Evolutionary conservation across 192 early-diverging fungal species (phyloP).

Genomic region (Rhizoclosmatium globosum): DNA sequence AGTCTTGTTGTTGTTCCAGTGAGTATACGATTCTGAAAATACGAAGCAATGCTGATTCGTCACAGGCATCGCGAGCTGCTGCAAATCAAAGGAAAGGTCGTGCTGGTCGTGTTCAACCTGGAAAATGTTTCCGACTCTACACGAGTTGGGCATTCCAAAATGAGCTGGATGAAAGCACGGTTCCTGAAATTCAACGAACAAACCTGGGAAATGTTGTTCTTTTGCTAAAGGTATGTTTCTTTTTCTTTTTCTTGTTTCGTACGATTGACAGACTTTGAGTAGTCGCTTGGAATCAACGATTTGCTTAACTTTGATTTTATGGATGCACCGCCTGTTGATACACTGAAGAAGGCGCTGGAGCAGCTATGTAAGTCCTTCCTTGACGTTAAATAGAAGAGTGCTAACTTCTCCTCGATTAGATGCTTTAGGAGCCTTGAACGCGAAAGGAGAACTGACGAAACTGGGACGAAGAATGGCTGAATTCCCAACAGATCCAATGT

Average conservation of each 20-base stretch:
- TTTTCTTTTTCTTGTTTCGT: constrained; percentile 2
- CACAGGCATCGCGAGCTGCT: constrained; percentile 82
- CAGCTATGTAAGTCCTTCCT: constrained; percentile 69
- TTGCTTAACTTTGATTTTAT: constrained; percentile 96
- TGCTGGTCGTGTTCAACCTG: constrained; percentile 95
- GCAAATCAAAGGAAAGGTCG: constrained; percentile 96
- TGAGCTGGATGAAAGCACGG: constrained; percentile 94
- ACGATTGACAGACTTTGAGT: neutral
- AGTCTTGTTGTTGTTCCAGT: constrained; percentile 92
- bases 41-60: neutral
- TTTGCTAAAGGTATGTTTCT: constrained; percentile 73
- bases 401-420: neutral
- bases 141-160: constrained; percentile 90
- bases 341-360: constrained; percentile 90
- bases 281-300: constrained; percentile 89
- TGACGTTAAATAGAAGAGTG: neutral
- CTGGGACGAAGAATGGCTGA: constrained; percentile 97
- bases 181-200: constrained; percentile 97
- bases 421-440: constrained; percentile 81
- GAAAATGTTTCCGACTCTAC: constrained; percentile 94
- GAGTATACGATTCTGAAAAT: constrained; percentile 5
- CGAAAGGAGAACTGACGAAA: constrained; percentile 92
- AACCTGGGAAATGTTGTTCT: constrained; percentile 93
- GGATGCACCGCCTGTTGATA: constrained; percentile 95
- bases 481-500: constrained; percentile 96